These are phyloP conservation scores for Saccharum hybrid DNA, from an alignment of 202 grass and related monocot genomes.

Conservation along the genomic window DNA sequence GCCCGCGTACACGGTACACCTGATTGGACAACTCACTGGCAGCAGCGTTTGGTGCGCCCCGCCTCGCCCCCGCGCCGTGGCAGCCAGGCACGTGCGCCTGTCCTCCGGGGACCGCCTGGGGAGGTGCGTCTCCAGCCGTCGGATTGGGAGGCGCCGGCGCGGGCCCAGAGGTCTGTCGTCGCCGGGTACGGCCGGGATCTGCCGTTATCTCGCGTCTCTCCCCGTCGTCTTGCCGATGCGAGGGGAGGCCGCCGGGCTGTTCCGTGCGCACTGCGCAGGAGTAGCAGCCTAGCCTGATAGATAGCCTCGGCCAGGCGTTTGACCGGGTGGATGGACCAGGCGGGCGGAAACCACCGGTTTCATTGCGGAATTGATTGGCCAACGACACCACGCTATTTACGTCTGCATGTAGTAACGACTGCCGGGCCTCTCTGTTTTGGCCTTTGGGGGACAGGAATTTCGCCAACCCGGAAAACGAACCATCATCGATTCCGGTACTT, in stretches of 20 bases:
- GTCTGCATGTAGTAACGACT: background rate
- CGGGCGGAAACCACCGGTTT: background rate
- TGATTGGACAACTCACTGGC: slow-evolving; percentile 53
- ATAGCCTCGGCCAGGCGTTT: background rate
- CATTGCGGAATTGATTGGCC: slow-evolving; percentile 23
- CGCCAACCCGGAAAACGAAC: too few species aligned
- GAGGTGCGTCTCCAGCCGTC: slow-evolving; percentile 5
- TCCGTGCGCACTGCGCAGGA: background rate
- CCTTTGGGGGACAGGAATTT: background rate
- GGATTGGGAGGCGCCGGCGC: background rate
- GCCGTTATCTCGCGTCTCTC: slow-evolving; percentile 44
- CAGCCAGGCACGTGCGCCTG: slow-evolving; percentile 57
- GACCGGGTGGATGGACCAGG: slow-evolving; percentile 32
- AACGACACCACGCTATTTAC: background rate
- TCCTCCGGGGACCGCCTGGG: slow-evolving; percentile 37
- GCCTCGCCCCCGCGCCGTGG: slow-evolving; percentile 18
- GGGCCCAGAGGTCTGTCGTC: slow-evolving; percentile 4
- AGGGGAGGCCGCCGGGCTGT: background rate
- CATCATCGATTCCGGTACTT: too few species aligned
- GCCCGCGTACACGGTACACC: slow-evolving; percentile 9
- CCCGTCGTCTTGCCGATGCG: background rate
- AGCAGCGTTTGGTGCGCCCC: background rate
- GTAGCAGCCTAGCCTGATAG: too few species aligned
- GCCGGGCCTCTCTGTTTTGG: background rate
- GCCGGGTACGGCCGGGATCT: slow-evolving; percentile 42